Percentiles rank a stretch among this genome's conserved stretches.
Evolutionary conservation across 225 moss, liverwort and hornwort species (phyloP).

Genomic region (Takakia lepidozioides): DNA sequence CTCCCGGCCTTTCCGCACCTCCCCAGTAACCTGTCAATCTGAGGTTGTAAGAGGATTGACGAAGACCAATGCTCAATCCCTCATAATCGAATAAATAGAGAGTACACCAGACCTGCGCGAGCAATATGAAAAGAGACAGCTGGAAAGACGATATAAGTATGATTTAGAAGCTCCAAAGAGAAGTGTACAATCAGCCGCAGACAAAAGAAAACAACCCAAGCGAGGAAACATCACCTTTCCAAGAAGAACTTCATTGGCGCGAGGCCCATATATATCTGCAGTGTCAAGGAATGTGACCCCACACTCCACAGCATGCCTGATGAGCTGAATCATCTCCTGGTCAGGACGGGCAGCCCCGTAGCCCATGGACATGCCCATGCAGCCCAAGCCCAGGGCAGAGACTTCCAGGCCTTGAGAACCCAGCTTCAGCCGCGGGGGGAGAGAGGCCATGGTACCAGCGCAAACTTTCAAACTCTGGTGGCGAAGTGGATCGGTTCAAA

Average conservation of each 20-base stretch:
- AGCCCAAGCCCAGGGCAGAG: slow-evolving; percentile 4
- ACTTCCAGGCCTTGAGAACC: slow-evolving; percentile 8
- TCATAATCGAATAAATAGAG: neutral
- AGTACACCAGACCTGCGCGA: neutral
- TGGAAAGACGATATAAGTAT: no score
- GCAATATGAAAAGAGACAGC: neutral
- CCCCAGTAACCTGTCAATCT: neutral
- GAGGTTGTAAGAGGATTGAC: neutral
- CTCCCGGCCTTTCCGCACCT: no score
- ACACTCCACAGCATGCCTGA: slow-evolving; percentile 1
- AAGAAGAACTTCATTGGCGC: slow-evolving; percentile 6
- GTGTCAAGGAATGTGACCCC: slow-evolving; percentile 7
- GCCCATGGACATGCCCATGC: neutral
- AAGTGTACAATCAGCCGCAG: no score
- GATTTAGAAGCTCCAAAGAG: no score
- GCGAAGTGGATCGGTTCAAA: no score
- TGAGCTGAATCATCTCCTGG: slow-evolving; percentile 6
- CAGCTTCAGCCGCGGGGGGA: slow-evolving; percentile 2
- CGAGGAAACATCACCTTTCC: slow-evolving; percentile 2
- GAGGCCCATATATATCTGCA: slow-evolving; percentile 7
- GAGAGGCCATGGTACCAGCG: no score
- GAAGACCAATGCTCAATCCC: neutral
- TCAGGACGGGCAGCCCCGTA: slow-evolving; percentile 5
- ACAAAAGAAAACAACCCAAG: no score
- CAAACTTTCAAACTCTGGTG: no score